phyloP scores from a whole-genome alignment of 352 stramenopile species.

The Globisporangium yorkense region DNA sequence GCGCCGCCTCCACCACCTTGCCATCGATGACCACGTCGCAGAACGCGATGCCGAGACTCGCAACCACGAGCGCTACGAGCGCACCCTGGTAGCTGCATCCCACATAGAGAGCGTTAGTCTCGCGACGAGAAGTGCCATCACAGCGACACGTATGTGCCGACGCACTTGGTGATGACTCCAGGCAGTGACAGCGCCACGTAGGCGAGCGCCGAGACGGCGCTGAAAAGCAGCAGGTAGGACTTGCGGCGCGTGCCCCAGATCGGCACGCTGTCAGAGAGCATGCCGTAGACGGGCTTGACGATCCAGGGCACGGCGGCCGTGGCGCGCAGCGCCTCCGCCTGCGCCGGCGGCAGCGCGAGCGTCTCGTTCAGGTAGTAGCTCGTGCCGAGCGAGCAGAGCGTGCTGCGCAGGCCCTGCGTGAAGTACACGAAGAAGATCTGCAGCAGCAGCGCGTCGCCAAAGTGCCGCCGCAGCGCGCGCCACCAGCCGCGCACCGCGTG shows the following conservation, averaged over 20 bases:
- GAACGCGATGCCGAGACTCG: constrained; percentile 75
- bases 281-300: constrained; percentile 75
- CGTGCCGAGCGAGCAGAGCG: constrained; percentile 66
- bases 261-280: constrained; percentile 70
- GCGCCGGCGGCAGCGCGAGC: constrained; percentile 50
- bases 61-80: constrained; percentile 54
- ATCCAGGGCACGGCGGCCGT: constrained; percentile 76
- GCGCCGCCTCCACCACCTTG: constrained; percentile 67
- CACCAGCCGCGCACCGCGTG: constrained; percentile 51
- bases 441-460: constrained; percentile 57
- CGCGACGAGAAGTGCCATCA: background rate
- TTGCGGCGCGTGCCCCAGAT: constrained; percentile 74
- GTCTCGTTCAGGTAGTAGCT: constrained; percentile 82
- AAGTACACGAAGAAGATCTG: constrained; percentile 87
- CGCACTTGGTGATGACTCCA: constrained; percentile 44
- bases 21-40: constrained; percentile 80
- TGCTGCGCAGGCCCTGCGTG: constrained; percentile 70
- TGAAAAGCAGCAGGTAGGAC: constrained; percentile 76
- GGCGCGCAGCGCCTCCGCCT: constrained; percentile 58
- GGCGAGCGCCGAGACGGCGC: constrained; percentile 41
- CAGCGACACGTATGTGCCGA: background rate
- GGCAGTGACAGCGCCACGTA: constrained; percentile 61
- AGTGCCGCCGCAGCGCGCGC: constrained; percentile 53
- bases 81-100: constrained; percentile 34
- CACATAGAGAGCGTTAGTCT: background rate